These are phyloP conservation scores for Stereocaulon alpinum DNA, from an alignment of 495 filamentous ascomycete genomes.

Conservation along the genomic window DNA sequence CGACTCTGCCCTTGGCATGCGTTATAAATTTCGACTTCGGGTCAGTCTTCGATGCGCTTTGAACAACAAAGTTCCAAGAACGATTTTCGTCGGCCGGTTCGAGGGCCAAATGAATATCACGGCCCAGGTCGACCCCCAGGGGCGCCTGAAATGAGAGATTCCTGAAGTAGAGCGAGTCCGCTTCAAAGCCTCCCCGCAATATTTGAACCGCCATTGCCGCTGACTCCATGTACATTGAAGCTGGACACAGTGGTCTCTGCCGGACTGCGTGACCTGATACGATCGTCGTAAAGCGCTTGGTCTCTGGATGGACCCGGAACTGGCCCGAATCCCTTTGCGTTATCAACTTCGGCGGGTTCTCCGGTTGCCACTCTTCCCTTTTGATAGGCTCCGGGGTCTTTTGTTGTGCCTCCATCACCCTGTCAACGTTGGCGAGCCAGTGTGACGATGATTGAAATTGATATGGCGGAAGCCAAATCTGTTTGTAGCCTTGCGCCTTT, in stretches of 20 bases:
- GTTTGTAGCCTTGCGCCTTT: slow-evolving; percentile 30
- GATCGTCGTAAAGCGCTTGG: slow-evolving; percentile 11
- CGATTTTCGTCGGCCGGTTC: too few relatives aligned
- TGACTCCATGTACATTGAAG: slow-evolving; percentile 36
- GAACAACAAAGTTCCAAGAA: slow-evolving; percentile 8
- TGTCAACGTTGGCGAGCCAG: slow-evolving; percentile 26
- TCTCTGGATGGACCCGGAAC: too few relatives aligned
- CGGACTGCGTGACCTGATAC: slow-evolving; percentile 32
- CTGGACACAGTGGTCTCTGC: slow-evolving; percentile 31
- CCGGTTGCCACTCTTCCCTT: too few relatives aligned
- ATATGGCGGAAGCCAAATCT: slow-evolving; percentile 41
- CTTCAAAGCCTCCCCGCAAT: background rate
- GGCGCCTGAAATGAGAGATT: too few relatives aligned
- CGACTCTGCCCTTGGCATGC: slow-evolving; percentile 7
- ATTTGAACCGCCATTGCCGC: slow-evolving; percentile 14
- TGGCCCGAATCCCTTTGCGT: too few relatives aligned
- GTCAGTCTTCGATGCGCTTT: slow-evolving; percentile 6
- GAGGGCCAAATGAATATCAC: slow-evolving; percentile 6
- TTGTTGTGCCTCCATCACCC: slow-evolving; percentile 9
- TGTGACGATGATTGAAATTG: slow-evolving; percentile 40
- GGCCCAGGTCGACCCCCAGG: slow-evolving; percentile 8
- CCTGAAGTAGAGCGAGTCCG: too few relatives aligned
- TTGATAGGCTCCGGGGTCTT: too few relatives aligned
- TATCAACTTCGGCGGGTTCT: too few relatives aligned
- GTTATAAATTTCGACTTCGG: background rate